Evolutionary conservation across 164 flowering plant genomes (phyloP).

Genomic region (Kalanchoe fedtschenkoi): DNA sequence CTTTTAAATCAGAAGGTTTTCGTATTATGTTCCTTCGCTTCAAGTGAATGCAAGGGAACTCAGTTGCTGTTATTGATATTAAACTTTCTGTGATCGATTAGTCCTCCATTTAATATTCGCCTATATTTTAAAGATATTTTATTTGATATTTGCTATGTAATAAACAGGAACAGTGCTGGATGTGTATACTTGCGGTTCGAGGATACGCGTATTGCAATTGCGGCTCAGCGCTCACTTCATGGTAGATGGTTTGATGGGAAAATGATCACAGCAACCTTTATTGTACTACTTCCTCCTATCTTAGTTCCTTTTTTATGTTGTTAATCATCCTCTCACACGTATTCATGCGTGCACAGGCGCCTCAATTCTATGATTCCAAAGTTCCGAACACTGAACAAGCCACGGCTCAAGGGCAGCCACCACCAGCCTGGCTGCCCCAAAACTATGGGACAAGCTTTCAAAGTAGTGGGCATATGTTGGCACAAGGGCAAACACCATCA

Average conservation of each 20-base stretch:
- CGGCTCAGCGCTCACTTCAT: conserved; percentile 71
- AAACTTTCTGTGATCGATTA: background rate
- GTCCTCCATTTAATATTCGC: too few relatives aligned
- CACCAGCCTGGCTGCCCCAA: too few relatives aligned
- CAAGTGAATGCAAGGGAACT: background rate
- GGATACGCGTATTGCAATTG: conserved; percentile 35
- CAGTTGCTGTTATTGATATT: background rate
- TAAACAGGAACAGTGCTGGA: conserved; percentile 66
- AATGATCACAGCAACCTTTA: conserved; percentile 84
- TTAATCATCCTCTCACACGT: background rate
- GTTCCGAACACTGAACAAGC: conserved; percentile 51
- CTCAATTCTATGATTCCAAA: conserved; percentile 49
- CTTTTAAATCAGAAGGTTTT: background rate
- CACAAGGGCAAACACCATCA: background rate
- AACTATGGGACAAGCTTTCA: background rate
- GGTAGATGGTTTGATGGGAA: conserved; percentile 98
- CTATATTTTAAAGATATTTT: background rate
- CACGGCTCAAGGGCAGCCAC: background rate
- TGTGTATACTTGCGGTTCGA: conserved; percentile 72
- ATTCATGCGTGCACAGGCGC: conserved; percentile 31
- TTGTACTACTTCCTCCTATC: conserved; percentile 30
- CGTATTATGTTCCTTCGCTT: too few relatives aligned
- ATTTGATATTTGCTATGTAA: background rate
- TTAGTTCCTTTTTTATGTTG: background rate
- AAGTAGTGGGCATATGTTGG: background rate